These are phyloP conservation scores for Meripilus lineatus DNA, from an alignment of 1,284 basidiomycete genomes.

Conservation along the genomic window DNA sequence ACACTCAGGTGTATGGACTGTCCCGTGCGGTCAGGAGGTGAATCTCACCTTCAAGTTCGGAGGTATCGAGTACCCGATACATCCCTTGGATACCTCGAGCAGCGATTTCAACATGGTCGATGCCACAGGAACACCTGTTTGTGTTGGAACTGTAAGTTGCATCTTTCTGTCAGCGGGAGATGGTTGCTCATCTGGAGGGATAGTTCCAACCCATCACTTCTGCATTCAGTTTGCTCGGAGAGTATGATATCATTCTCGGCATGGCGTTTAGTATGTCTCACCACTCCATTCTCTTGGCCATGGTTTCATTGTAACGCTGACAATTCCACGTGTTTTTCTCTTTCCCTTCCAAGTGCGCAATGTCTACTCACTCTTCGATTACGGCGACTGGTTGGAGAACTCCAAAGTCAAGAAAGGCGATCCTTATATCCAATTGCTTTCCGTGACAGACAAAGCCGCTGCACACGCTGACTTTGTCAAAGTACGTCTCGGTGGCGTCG, in stretches of 20 bases:
- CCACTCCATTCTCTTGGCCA: background rate
- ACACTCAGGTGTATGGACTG: slow-evolving; percentile 55
- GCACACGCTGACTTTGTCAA: slow-evolving; percentile 50
- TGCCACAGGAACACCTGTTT: slow-evolving; percentile 53
- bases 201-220: slow-evolving; percentile 80
- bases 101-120: slow-evolving; percentile 55
- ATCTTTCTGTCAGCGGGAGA: slow-evolving; percentile 1
- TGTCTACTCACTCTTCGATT: slow-evolving; percentile 55
- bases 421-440: slow-evolving; percentile 60
- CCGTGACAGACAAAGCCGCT: slow-evolving; percentile 34
- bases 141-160: slow-evolving; percentile 59
- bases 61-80: slow-evolving; percentile 60
- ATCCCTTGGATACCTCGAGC: slow-evolving; percentile 69
- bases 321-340: background rate
- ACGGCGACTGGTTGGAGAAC: slow-evolving; percentile 49
- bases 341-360: slow-evolving; percentile 53
- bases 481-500: slow-evolving; percentile 43
- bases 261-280: slow-evolving; percentile 67
- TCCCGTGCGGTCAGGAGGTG: slow-evolving; percentile 69
- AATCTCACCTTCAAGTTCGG: slow-evolving; percentile 70
- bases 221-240: slow-evolving; percentile 69
- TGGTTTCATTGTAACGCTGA: slow-evolving; percentile 3
- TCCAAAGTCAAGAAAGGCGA: slow-evolving; percentile 28
- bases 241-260: slow-evolving; percentile 78
- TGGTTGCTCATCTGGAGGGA: background rate